These are phyloP conservation scores for Tinospora cordifolia DNA, from an alignment of 164 flowering plant genomes.

Conservation along the genomic window DNA sequence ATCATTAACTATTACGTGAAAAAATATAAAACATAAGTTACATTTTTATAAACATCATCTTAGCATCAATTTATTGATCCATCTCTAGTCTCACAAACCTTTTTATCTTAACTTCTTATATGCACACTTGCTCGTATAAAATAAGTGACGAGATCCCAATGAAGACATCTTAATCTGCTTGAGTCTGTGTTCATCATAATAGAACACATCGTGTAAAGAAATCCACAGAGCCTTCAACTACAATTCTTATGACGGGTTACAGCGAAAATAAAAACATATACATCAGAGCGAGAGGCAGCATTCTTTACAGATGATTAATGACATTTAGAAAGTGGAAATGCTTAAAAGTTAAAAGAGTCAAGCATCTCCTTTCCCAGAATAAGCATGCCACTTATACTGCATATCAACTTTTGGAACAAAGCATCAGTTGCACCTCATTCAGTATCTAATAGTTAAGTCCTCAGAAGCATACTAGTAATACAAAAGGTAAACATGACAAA, in stretches of 20 bases:
- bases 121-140: too few relatives aligned
- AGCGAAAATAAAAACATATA: background rate
- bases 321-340: background rate
- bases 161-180: too few relatives aligned
- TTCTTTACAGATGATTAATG: background rate
- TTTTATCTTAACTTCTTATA: too few relatives aligned
- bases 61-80: too few relatives aligned
- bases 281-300: background rate
- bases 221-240: background rate
- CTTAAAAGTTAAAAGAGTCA: background rate
- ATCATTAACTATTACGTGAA: too few relatives aligned
- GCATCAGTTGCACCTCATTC: background rate
- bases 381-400: conserved; percentile 1
- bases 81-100: too few relatives aligned
- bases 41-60: too few relatives aligned
- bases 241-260: background rate
- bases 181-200: too few relatives aligned
- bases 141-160: too few relatives aligned
- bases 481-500: background rate
- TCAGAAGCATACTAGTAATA: background rate
- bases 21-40: too few relatives aligned
- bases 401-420: background rate
- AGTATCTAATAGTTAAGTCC: background rate
- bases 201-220: too few relatives aligned
- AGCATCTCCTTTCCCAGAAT: background rate